Percentiles rank a stretch among this genome's conserved stretches.
These are phyloP conservation scores for Panicum miliaceum DNA, from an alignment of 176 grass and related monocot species.

Conservation along the genomic window DNA sequence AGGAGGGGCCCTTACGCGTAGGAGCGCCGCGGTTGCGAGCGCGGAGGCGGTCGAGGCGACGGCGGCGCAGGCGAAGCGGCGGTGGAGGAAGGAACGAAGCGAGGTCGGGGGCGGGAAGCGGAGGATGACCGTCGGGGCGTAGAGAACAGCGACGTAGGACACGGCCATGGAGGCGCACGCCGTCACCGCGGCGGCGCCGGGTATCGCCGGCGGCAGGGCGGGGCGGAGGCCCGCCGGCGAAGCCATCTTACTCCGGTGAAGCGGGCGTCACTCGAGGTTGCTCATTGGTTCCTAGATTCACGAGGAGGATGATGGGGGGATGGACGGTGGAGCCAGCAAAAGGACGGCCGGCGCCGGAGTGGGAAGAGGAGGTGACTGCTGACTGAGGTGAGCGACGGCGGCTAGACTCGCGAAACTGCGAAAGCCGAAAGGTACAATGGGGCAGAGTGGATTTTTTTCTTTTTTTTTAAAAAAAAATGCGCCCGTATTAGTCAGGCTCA, in stretches of 20 bases:
- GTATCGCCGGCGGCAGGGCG: conserved; percentile 21
- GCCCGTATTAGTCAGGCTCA: neutral
- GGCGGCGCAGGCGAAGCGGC: conserved; percentile 65
- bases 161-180: conserved; percentile 65
- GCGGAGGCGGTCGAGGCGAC: conserved; percentile 61
- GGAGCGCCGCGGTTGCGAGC: conserved; percentile 46
- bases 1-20: conserved; percentile 47
- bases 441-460: too few relatives aligned
- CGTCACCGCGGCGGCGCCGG: conserved; percentile 39
- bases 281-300: neutral
- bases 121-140: conserved; percentile 62
- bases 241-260: conserved; percentile 25
- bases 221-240: neutral
- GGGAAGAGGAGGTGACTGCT: neutral
- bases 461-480: neutral
- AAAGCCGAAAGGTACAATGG: neutral
- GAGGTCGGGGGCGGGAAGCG: conserved; percentile 60
- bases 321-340: neutral
- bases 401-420: neutral
- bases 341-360: neutral
- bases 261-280: neutral
- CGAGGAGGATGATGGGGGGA: neutral
- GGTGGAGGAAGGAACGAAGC: conserved; percentile 57
- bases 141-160: conserved; percentile 68
- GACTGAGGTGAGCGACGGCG: neutral